Conservation (phyloP, 2,329 filamentous ascomycete species). For the Dothistroma septosporum region DNA sequence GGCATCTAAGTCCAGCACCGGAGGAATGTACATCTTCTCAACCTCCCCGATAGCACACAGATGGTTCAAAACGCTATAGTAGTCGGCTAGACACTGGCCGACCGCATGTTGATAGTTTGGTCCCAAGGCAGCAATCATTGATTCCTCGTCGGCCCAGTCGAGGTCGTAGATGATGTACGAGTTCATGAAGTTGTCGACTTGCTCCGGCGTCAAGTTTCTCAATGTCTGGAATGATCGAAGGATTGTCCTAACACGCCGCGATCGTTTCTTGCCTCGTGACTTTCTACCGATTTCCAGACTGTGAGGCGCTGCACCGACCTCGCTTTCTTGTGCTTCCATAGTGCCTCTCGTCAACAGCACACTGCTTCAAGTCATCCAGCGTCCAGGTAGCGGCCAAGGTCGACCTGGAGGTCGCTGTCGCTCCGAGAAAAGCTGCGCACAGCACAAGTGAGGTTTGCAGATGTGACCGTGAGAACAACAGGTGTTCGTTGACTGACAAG, state of each 20-base stretch:
- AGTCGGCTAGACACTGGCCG: slow-evolving; percentile 27
- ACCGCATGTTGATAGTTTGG: slow-evolving; percentile 28
- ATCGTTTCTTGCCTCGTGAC: slow-evolving; percentile 12
- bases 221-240: slow-evolving; percentile 26
- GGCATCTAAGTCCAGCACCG: slow-evolving; percentile 23
- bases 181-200: slow-evolving; percentile 30
- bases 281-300: slow-evolving; percentile 16
- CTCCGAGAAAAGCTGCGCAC: background rate
- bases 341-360: background rate
- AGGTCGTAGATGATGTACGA: slow-evolving; percentile 32
- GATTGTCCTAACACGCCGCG: slow-evolving; percentile 26
- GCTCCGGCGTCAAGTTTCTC: slow-evolving; percentile 23
- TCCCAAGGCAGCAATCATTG: slow-evolving; percentile 28
- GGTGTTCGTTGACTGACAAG: background rate
- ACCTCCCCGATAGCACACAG: slow-evolving; percentile 29
- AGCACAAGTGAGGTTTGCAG: background rate
- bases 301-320: background rate
- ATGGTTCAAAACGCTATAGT: slow-evolving; percentile 32
- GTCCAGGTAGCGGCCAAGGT: background rate
- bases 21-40: slow-evolving; percentile 31
- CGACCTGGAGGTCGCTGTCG: background rate
- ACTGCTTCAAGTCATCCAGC: background rate
- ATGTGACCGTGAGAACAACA: background rate
- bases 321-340: slow-evolving; percentile 4
- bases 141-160: slow-evolving; percentile 29